Base-by-base conservation (phyloP, 2,329 filamentous ascomycete species). In the Penicillium frequentans region DNA sequence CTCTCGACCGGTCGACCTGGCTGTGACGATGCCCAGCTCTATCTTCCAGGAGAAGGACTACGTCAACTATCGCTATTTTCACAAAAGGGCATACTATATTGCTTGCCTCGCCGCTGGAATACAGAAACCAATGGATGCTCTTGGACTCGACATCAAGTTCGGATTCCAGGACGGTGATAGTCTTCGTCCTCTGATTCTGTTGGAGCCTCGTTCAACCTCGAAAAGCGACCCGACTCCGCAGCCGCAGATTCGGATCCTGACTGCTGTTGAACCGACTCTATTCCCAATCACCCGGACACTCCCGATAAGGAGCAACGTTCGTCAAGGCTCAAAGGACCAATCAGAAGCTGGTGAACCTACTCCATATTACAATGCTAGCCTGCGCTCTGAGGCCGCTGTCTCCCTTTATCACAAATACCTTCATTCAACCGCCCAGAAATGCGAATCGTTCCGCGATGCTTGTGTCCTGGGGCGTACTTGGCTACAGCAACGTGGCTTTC, bases 21-120 rank as follows among this genome's bases (percentile, higher is more conserved):
- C 93, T 6, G 86, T 96, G 16, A 89, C 90, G 48, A 96, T 99
- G 86, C 93, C 95, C 5, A 66, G 79, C 56, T 77, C 83, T 1
- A 76, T 96, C 13, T 93, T 98, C 68, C 91, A 96, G 69, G 90
- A 96, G 45, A 98, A 98, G 76, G 95, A 99, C 75, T 97, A 93
- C 72, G 82, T 93, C 49, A 92, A 96, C 73, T 84, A 95, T 79
- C 86, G 95, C 59, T 98, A 96, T 77, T 96, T 97, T 70, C 93
- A 97, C 77, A 96, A 96, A 69, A 83, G 93, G 61, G 90, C 95
- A 13, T 98, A 93, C 75, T 98, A 96, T 70, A 79, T 98, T 50
- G 91, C 93, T 33, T 91, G 90, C 62, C 79, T 98, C 55, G 87
- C 91, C 14, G 86, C 85, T 29, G 86, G 84, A 5, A 78, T 98